Evolutionary conservation across 805 yeast genomes (phyloP).

Genomic region (Brettanomyces nanus): DNA sequence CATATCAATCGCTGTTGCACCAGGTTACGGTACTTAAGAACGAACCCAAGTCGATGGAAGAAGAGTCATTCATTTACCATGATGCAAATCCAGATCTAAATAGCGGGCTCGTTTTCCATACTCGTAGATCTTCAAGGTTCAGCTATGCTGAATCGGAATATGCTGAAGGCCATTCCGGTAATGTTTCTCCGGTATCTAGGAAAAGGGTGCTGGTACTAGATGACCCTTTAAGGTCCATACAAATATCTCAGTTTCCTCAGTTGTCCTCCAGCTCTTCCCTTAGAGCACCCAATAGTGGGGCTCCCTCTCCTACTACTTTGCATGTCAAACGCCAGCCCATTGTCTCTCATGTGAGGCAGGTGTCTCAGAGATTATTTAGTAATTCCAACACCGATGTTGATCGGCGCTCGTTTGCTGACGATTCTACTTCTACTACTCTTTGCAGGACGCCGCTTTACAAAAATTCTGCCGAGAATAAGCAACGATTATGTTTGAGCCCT

Average conservation of each 20-base stretch:
- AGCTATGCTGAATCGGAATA: not conserved
- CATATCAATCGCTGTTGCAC: not conserved
- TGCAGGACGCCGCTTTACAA: not conserved
- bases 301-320: not conserved
- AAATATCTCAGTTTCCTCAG: no score
- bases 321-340: slow-evolving; percentile 4
- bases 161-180: no score
- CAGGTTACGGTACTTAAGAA: no score
- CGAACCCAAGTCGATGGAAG: slow-evolving; percentile 3
- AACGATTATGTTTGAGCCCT: not conserved
- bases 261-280: not conserved
- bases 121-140: not conserved
- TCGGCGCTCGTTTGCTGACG: not conserved
- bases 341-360: slow-evolving; percentile 23
- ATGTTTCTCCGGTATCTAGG: no score
- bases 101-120: not conserved
- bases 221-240: no score
- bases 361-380: slow-evolving; percentile 20
- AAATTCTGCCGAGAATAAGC: not conserved
- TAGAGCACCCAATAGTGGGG: not conserved
- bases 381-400: slow-evolving; percentile 11
- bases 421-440: not conserved
- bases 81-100: slow-evolving; percentile 6
- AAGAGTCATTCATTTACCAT: slow-evolving; percentile 23
- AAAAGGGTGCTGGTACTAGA: no score